A percentile compares a stretch with the other conserved stretches of the same genome.
Evolutionary conservation across 2,329 filamentous ascomycete genomes (phyloP).

Genomic region (Beauveria sp.): DNA sequence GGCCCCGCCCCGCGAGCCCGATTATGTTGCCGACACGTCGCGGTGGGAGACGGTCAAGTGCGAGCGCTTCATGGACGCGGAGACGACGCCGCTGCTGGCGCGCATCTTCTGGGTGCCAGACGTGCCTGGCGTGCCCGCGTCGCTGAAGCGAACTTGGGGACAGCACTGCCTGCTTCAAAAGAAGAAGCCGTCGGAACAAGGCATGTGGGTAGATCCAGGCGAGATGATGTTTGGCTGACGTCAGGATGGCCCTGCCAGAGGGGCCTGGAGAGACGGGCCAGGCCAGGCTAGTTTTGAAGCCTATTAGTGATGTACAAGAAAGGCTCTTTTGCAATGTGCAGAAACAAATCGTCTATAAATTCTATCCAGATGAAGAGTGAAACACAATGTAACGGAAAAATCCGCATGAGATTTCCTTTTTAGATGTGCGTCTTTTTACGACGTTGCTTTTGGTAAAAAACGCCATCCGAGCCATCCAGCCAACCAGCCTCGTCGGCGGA

Average conservation of each 20-base stretch:
- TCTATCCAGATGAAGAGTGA: background rate
- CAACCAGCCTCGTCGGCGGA: background rate
- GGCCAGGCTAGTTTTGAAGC: background rate
- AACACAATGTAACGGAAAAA: background rate
- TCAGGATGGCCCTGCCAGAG: background rate
- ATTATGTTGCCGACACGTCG: conserved; percentile 65
- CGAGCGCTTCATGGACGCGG: conserved; percentile 71
- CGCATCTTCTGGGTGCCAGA: conserved; percentile 79
- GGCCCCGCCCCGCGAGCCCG: conserved; percentile 54
- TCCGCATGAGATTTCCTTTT: background rate
- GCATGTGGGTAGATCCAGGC: conserved; percentile 13
- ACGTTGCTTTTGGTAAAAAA: background rate
- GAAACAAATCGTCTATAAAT: background rate
- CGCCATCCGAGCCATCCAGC: background rate
- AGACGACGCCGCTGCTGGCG: conserved; percentile 63
- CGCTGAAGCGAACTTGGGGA: conserved; percentile 72
- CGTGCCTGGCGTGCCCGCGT: conserved; percentile 57
- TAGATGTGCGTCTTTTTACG: background rate
- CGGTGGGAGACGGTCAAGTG: conserved; percentile 75
- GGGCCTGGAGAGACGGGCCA: background rate
- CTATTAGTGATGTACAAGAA: background rate
- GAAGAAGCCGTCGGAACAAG: conserved; percentile 24
- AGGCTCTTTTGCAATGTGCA: background rate
- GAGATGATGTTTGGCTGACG: conserved; percentile 14
- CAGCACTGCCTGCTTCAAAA: conserved; percentile 75